Percentiles rank a stretch among this genome's conserved stretches.
These are phyloP conservation scores for Backusella mclennaniae DNA, from an alignment of 192 early-diverging fungal species.

Conservation along the genomic window DNA sequence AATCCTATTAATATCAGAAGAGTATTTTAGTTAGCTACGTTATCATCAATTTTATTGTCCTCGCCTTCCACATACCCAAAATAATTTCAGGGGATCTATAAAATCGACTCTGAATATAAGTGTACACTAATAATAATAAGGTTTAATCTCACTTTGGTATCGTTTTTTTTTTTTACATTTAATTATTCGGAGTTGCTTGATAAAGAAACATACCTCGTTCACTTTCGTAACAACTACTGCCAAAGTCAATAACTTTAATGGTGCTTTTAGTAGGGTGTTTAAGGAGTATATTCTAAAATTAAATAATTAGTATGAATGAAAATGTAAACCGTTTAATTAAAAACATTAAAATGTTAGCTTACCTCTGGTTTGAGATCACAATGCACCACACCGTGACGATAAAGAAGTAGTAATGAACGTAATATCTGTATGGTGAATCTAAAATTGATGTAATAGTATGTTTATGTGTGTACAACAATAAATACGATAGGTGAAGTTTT, in stretches of 20 bases:
- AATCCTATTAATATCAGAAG: conserved; percentile 18
- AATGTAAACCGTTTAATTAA: conserved; percentile 1
- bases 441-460: background rate
- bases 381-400: conserved; percentile 80
- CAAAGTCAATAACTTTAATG: conserved; percentile 99
- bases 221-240: conserved; percentile 88
- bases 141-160: conserved; percentile 4
- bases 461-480: background rate
- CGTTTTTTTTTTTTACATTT: background rate
- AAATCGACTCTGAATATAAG: conserved; percentile 96
- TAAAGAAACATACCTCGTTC: conserved; percentile 49
- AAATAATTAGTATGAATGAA: conserved; percentile 36
- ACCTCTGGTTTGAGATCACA: conserved; percentile 97
- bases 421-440: conserved; percentile 85
- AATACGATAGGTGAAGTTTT: background rate
- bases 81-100: conserved; percentile 98
- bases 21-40: background rate
- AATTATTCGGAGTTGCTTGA: conserved; percentile 3
- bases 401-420: conserved; percentile 73
- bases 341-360: conserved; percentile 32
- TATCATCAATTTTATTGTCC: background rate
- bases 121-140: conserved; percentile 66
- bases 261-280: conserved; percentile 66
- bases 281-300: conserved; percentile 74
- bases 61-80: conserved; percentile 51